Base-by-base conservation (phyloP, 305 asterid genomes). In the Fraxinus albicans region DNA sequence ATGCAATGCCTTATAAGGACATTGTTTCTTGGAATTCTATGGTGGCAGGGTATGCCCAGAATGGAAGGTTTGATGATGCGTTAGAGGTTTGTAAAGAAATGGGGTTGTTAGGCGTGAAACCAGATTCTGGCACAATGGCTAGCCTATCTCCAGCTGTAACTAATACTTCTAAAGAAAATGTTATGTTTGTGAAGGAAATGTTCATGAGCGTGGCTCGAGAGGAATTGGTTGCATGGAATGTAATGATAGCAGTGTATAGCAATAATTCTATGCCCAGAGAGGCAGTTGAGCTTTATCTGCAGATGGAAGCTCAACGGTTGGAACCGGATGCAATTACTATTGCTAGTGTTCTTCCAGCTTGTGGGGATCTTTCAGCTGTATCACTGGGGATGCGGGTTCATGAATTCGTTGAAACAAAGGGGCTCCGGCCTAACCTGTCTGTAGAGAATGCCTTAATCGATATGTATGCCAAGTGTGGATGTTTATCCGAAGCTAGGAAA, bases 391-490 rank as follows among this genome's bases (percentile, higher is more conserved):
- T 86, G 69, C 79, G 83, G 77, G 86, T 95, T 80, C 98, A 93
- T 69, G 89, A 90, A 6, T 91, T 84, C 72, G 80, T 89, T 63
- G 84, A 90, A 19, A 83, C 38, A 79, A 92, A 88, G 83, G 69
- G 89, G 12, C 86, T 93, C 81, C 47, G n/a, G 34, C 97, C 97
- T 25, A 94, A 94, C 86, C 83, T 94, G 80, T 83, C 93, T 27
- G 58, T 95, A 25, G 98, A 93, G 88, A 95, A 95, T 60, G 98
- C 98, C 10, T 87, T 94, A 79, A 87, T 94, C 76, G 97, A 94
- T 85, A 95, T 94, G 99, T 93, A 93, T 85, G 98, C 98, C 34
- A 95, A 92, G 84, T 94, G 98, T 17, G 98, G 98, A 72, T 88
- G 94, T 86, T 84, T 95, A 77, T 69, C 55, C 50, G 98, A 93